Evolutionary conservation across 2,329 filamentous ascomycete species (phyloP).

Genomic region (Furcasterigmium furcatum): DNA sequence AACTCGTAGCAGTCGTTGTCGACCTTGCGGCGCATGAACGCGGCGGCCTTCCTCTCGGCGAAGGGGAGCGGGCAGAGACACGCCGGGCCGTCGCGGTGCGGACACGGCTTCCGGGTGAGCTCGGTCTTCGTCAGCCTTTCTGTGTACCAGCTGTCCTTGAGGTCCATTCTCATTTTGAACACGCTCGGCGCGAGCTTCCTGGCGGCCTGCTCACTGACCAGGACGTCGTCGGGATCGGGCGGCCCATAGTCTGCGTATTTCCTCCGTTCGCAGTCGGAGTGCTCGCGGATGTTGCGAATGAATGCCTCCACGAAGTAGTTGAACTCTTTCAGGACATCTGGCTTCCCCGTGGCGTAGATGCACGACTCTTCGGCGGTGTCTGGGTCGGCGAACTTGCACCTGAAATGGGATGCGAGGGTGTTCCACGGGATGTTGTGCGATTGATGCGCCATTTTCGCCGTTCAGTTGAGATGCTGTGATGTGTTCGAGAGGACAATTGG

Average conservation of each 20-base stretch:
- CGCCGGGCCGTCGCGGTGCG: too few species aligned
- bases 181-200: too few species aligned
- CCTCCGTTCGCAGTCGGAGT: background rate
- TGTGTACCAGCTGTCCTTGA: too few species aligned
- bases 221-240: background rate
- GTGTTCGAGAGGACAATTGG: too few species aligned
- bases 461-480: too few species aligned
- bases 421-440: conserved; percentile 13
- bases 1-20: too few species aligned
- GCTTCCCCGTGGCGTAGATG: conserved; percentile 6
- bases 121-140: too few species aligned
- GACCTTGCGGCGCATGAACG: too few species aligned
- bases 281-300: background rate
- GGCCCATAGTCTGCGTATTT: background rate
- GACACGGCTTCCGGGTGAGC: too few species aligned
- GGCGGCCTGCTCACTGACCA: background rate
- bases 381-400: background rate
- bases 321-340: conserved; percentile 7
- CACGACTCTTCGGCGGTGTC: background rate
- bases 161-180: too few species aligned
- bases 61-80: too few species aligned
- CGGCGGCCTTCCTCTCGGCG: too few species aligned
- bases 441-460: conserved; percentile 16
- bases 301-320: conserved; percentile 11
- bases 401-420: conserved; percentile 6